Conservation (phyloP, 2,329 filamentous ascomycete species). For the Cordyceps javanica region DNA sequence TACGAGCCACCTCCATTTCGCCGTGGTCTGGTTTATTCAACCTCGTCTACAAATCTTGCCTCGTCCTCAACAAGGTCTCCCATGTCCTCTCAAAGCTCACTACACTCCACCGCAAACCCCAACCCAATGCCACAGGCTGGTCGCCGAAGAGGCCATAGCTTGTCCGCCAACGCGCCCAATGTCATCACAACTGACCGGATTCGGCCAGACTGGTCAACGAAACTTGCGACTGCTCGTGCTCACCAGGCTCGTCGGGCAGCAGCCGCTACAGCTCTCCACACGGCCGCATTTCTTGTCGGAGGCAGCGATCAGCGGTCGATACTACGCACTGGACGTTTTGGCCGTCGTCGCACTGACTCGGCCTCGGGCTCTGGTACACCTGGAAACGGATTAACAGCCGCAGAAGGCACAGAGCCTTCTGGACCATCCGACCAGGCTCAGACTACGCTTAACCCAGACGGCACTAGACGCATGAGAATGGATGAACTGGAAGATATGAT, state of each 20-base stretch:
- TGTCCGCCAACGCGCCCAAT: conserved; percentile 76
- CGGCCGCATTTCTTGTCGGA: conserved; percentile 85
- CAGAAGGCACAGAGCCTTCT: conserved; percentile 19
- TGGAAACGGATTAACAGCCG: conserved; percentile 16
- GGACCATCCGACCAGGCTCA: conserved; percentile 21
- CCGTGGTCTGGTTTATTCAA: conserved; percentile 67
- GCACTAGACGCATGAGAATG: conserved; percentile 47
- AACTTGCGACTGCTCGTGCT: conserved; percentile 75
- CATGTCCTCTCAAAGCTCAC: conserved; percentile 80
- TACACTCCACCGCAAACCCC: conserved; percentile 54
- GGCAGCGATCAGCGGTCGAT: conserved; percentile 48
- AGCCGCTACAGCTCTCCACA: conserved; percentile 88
- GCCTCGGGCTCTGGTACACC: conserved; percentile 18
- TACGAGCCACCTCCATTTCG: conserved; percentile 87
- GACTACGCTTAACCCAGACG: conserved; percentile 16
- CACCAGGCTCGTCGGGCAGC: conserved; percentile 83
- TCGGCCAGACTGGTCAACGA: conserved; percentile 89
- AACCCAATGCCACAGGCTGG: conserved; percentile 30
- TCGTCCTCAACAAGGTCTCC: conserved; percentile 48
- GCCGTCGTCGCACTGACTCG: conserved; percentile 44
- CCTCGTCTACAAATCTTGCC: conserved; percentile 30
- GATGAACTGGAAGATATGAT: conserved; percentile 96
- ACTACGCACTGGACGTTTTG: conserved; percentile 44
- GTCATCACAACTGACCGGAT: conserved; percentile 92
- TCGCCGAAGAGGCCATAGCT: conserved; percentile 46